Conservation (phyloP, 179 eudicot species). For the Corrigiola litoralis region DNA sequence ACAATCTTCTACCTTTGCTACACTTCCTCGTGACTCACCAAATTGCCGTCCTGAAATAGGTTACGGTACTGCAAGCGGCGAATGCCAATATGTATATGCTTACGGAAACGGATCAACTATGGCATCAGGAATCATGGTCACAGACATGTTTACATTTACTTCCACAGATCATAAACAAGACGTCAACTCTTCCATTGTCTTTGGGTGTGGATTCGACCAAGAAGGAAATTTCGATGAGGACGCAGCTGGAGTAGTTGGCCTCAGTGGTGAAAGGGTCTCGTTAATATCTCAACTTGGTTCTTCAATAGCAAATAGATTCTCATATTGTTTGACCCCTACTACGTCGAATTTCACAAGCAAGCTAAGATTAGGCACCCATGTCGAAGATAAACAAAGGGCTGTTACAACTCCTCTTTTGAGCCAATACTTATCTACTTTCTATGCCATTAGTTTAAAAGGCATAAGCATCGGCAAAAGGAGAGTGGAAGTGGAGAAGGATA, state of each 20-base stretch:
- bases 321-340: slow-evolving; percentile 1
- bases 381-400: not conserved
- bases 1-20: not conserved
- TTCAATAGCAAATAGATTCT: not conserved
- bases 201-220: slow-evolving; percentile 2
- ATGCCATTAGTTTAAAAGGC: slow-evolving; percentile 2
- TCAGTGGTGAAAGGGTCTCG: not conserved
- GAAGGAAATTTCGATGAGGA: not conserved
- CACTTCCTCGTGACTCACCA: not conserved
- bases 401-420: not conserved
- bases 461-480: slow-evolving; percentile 4
- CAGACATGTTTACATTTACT: not conserved
- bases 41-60: not conserved
- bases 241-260: slow-evolving; percentile 1
- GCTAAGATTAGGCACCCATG: slow-evolving; percentile 1
- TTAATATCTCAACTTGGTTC: slow-evolving; percentile 5
- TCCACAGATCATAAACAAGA: not conserved
- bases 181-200: not conserved
- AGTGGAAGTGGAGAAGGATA: not conserved
- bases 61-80: not conserved
- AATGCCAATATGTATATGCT: not conserved
- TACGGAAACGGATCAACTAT: slow-evolving; percentile 2
- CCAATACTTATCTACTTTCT: not conserved
- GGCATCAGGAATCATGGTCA: not conserved
- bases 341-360: slow-evolving; percentile 8